Percentiles rank a stretch among this genome's conserved stretches.
These are phyloP conservation scores for Kodamaea leandrae DNA, from an alignment of 805 yeast genomes.

Conservation along the genomic window DNA sequence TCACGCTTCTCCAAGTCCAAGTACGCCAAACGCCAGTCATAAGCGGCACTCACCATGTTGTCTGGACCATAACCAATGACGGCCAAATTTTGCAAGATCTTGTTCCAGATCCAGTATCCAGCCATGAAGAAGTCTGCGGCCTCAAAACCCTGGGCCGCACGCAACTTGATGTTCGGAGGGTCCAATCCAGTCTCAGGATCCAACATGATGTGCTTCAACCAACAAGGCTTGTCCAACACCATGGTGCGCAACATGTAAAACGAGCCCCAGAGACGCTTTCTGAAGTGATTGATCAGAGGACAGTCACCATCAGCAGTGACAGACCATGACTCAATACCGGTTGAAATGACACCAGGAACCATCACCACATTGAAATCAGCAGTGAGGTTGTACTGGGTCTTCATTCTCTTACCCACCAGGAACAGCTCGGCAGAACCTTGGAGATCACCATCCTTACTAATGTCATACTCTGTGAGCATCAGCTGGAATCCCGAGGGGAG, in stretches of 20 bases:
- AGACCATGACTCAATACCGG: slow-evolving; percentile 95
- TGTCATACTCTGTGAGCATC: slow-evolving; percentile 55
- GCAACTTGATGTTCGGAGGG: slow-evolving; percentile 73
- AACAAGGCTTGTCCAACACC: slow-evolving; percentile 88
- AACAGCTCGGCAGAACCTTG: slow-evolving; percentile 75
- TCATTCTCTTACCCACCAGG: slow-evolving; percentile 75
- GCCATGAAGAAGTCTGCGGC: slow-evolving; percentile 96
- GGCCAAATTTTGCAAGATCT: slow-evolving; percentile 88
- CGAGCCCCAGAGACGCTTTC: slow-evolving; percentile 95
- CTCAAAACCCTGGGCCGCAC: slow-evolving; percentile 96
- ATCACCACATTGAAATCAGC: slow-evolving; percentile 78
- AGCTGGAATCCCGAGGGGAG: slow-evolving; percentile 66
- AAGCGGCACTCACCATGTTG: slow-evolving; percentile 85
- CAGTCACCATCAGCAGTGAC: slow-evolving; percentile 66
- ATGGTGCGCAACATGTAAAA: slow-evolving; percentile 91
- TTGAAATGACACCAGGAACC: slow-evolving; percentile 95
- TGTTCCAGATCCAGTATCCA: slow-evolving; percentile 99
- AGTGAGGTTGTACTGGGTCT: slow-evolving; percentile 46
- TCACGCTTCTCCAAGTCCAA: slow-evolving; percentile 86
- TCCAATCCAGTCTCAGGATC: slow-evolving; percentile 92
- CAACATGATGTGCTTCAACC: slow-evolving; percentile 88
- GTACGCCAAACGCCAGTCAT: slow-evolving; percentile 95
- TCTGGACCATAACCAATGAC: slow-evolving; percentile 93
- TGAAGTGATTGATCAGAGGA: slow-evolving; percentile 78
- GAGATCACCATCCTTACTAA: slow-evolving; percentile 22